Evolutionary conservation across 140 eudicot species (phyloP), one percentile per base, ranked within the genome.

Genomic region (Bidens hawaiensis): DNA sequence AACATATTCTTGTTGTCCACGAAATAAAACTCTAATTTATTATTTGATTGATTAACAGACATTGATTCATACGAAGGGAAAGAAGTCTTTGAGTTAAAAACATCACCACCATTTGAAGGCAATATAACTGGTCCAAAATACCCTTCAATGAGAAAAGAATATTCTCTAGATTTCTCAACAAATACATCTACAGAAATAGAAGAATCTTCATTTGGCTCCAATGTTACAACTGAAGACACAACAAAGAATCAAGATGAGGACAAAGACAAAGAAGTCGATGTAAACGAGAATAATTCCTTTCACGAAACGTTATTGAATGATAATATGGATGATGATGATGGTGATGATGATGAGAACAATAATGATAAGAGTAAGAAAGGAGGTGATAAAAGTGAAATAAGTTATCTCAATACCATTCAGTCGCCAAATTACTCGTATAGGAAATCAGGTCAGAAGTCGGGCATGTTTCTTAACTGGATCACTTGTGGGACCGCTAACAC

Each of bases 401-500:
- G 51, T 63, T 43, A 60, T 54, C 47, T 46, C 14, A 52, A 74
- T 56, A 17, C 62, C 27, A 23, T 40, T 42, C 28, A 22, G 1
- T 31, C 65, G 9, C 68, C 79, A 33, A 41, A 55, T 18, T 54
- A 77, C 10, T 49, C 72, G 6, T 47, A 69, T 24, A 27, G 69
- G 28, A 82, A 79, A 78, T 77, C 81, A 27, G 51, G 60, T 64
- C 74, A 81, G 12, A 71, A 67, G 11, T 74, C 83, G 12, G 36
- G 31, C 19, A 54, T 81, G 62, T 69, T 87, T 15, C 76, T 82
- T 4, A 83, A 72, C 17, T 71, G 84, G 73, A 67, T 87, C 30
- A 81, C 74, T 14, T 87, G 95, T 71, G 86, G 95, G 22, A 71
- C 79, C 3, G 75, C 71, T 19, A 84, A 84, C 42, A 75, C 89